These are phyloP conservation scores for Ustilago tritici DNA, from an alignment of 1,284 basidiomycete genomes.

Conservation along the genomic window DNA sequence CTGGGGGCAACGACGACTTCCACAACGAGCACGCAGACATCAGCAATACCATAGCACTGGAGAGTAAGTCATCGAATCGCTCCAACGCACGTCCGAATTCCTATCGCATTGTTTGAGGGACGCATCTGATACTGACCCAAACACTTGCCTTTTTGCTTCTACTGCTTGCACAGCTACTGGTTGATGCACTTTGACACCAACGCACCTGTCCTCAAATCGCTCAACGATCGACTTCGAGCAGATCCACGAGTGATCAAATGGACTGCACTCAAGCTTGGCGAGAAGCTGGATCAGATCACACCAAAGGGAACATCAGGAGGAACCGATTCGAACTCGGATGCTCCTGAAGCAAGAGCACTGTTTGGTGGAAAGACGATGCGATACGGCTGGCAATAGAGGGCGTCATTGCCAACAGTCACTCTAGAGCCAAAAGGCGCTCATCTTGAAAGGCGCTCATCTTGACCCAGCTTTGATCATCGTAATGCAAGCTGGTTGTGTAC, in stretches of 20 bases:
- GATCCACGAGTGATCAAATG: slow-evolving; percentile 86
- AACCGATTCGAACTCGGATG: slow-evolving; percentile 34
- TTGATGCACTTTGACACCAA: slow-evolving; percentile 88
- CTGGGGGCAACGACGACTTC: slow-evolving; percentile 80
- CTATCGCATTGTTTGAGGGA: no score
- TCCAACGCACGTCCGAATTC: neutral
- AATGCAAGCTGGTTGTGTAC: neutral
- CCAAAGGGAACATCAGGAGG: slow-evolving; percentile 59
- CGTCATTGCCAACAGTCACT: no score
- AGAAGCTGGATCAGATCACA: slow-evolving; percentile 73
- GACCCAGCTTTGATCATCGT: neutral
- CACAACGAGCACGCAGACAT: slow-evolving; percentile 81
- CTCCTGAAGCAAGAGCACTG: slow-evolving; percentile 42
- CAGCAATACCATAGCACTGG: slow-evolving; percentile 76
- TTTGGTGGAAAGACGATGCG: slow-evolving; percentile 56
- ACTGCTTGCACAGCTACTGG: slow-evolving; percentile 79
- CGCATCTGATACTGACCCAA: slow-evolving; percentile 2
- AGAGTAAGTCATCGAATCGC: slow-evolving; percentile 78
- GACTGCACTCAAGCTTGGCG: slow-evolving; percentile 83
- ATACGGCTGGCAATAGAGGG: slow-evolving; percentile 44
- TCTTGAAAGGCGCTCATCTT: neutral
- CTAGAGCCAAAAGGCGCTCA: neutral
- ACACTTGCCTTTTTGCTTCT: neutral
- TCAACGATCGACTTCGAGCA: slow-evolving; percentile 78
- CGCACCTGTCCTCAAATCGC: slow-evolving; percentile 76